phyloP scores from a whole-genome alignment of 2,329 filamentous ascomycete species.

The Apiospora phragmitis region DNA sequence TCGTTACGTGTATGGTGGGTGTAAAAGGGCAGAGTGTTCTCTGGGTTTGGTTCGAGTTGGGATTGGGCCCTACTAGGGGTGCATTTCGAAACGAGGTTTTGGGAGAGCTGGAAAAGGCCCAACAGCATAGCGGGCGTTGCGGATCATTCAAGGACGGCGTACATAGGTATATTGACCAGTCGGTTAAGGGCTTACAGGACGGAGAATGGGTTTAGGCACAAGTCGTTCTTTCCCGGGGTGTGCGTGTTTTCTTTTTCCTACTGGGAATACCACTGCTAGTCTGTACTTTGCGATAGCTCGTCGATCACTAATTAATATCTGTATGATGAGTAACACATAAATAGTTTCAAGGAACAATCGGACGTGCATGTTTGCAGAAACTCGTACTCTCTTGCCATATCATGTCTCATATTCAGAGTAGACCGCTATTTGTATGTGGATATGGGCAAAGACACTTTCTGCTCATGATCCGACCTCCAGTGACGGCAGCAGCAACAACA shows the following conservation, averaged over 20 bases:
- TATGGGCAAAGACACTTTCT: not conserved
- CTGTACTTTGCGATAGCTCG: not conserved
- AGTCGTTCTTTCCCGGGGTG: not conserved
- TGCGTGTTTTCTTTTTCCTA: not conserved
- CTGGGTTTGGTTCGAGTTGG: not conserved
- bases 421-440: slow-evolving; percentile 1
- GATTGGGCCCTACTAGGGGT: not conserved
- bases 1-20: not conserved
- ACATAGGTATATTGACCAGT: not conserved
- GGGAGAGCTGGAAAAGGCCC: not conserved
- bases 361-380: not conserved
- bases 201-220: not conserved
- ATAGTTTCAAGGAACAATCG: not conserved
- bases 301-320: not conserved
- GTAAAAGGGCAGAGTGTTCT: not conserved
- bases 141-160: not conserved
- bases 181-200: not conserved
- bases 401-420: not conserved
- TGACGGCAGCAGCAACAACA: not conserved
- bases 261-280: not conserved
- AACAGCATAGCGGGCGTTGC: not conserved
- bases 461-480: not conserved
- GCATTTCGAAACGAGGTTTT: not conserved
- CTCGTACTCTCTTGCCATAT: not conserved
- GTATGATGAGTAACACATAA: not conserved